Evolutionary conservation across 768 basidiomycete genomes (phyloP).

Genomic region (Grammothele lineata): DNA sequence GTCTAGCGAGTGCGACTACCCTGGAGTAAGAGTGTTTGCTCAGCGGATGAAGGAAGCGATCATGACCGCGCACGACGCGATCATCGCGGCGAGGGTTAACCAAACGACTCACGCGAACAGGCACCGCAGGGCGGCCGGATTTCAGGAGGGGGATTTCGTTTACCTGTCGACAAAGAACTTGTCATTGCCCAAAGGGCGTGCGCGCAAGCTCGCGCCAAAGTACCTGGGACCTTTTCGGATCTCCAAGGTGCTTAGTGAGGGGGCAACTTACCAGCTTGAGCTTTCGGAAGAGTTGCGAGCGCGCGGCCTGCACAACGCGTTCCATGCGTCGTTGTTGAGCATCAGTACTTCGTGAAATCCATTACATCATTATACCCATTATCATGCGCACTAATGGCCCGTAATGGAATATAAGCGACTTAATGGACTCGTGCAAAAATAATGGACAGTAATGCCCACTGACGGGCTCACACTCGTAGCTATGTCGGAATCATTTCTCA

Average conservation of each 20-base stretch:
- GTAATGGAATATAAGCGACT: too few species aligned
- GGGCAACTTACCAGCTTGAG: conserved; percentile 26
- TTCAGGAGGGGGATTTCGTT: conserved; percentile 24
- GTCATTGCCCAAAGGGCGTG: conserved; percentile 25
- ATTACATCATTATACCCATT: too few species aligned
- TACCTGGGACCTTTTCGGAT: conserved; percentile 36
- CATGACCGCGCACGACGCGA: conserved; percentile 31
- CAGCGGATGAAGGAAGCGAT: conserved; percentile 21
- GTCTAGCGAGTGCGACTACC: background rate
- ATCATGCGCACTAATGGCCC: too few species aligned
- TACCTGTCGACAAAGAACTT: conserved; percentile 37
- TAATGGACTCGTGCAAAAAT: too few species aligned
- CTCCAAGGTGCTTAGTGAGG: background rate
- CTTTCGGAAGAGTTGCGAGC: conserved; percentile 24
- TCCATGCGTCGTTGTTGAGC: conserved; percentile 31
- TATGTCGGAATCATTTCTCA: too few species aligned
- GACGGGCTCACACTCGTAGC: too few species aligned
- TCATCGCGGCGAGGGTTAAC: conserved; percentile 27
- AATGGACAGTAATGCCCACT: too few species aligned
- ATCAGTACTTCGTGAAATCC: too few species aligned
- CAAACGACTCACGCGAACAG: conserved; percentile 29
- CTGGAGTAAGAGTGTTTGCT: conserved; percentile 24
- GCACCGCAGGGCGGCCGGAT: conserved; percentile 6
- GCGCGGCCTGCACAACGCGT: conserved; percentile 28
- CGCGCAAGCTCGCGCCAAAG: conserved; percentile 31